phyloP scores from a whole-genome alignment of 129 eudicot species.

The Flaveria robusta region DNA sequence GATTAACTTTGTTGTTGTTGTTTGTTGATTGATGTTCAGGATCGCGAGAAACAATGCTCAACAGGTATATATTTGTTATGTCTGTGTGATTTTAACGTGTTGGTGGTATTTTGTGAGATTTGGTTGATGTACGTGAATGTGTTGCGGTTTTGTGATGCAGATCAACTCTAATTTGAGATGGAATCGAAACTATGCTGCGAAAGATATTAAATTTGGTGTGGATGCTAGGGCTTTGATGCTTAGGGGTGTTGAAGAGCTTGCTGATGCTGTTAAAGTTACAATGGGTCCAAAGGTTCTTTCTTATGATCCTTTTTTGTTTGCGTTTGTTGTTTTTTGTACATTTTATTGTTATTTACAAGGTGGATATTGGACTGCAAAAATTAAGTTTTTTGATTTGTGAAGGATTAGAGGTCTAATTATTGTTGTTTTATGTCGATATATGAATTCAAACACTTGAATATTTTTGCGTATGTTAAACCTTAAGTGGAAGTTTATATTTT shows the following conservation, averaged over 20 bases:
- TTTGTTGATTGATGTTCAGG: slow-evolving; percentile 27
- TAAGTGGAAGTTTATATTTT: background rate
- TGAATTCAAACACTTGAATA: background rate
- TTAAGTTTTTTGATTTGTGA: background rate
- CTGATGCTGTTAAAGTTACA: slow-evolving; percentile 95
- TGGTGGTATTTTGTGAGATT: background rate
- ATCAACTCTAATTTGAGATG: slow-evolving; percentile 59
- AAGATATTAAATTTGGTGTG: slow-evolving; percentile 82
- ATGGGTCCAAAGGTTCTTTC: slow-evolving; percentile 78
- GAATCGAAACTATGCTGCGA: slow-evolving; percentile 87
- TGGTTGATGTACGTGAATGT: background rate
- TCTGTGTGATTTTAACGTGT: background rate
- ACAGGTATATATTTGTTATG: slow-evolving; percentile 31
- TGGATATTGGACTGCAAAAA: too few relatives aligned
- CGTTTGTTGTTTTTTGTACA: background rate
- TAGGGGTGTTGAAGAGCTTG: slow-evolving; percentile 86
- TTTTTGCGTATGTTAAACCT: background rate
- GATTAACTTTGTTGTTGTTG: background rate
- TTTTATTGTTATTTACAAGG: too few relatives aligned
- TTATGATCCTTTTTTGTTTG: background rate
- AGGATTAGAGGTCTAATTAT: background rate
- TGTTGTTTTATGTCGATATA: background rate
- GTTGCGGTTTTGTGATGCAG: slow-evolving; percentile 39
- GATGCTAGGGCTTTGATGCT: slow-evolving; percentile 94
- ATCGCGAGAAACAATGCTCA: slow-evolving; percentile 41